Percentiles rank a stretch among this genome's conserved stretches.
Evolutionary conservation across 805 yeast genomes (phyloP).

Genomic region (Cyberlindnera bimundalis): DNA sequence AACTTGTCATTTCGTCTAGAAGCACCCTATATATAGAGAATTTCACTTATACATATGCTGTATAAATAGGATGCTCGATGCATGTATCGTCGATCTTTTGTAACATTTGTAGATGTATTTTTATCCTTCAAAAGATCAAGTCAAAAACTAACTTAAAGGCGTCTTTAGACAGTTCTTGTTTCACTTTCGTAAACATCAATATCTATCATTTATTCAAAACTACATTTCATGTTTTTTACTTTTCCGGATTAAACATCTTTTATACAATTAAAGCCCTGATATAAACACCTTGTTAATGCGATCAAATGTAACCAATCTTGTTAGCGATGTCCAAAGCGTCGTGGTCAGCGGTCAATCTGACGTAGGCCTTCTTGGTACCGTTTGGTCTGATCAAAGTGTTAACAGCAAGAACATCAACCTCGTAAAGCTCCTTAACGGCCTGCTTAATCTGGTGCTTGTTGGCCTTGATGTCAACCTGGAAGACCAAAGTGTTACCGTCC

Average conservation of each 20-base stretch:
- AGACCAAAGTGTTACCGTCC: conserved; percentile 98
- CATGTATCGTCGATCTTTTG: too few relatives aligned
- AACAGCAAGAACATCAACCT: conserved; percentile 89
- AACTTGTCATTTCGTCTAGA: too few relatives aligned
- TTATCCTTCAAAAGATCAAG: too few relatives aligned
- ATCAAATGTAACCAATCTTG: conserved; percentile 98
- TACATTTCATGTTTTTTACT: conserved; percentile 1
- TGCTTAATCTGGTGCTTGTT: conserved; percentile 98
- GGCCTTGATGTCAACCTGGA: conserved; percentile 95
- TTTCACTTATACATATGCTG: too few relatives aligned
- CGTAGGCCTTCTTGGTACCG: conserved; percentile 99
- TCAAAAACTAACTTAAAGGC: too few relatives aligned
- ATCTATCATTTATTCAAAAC: too few relatives aligned
- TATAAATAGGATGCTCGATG: too few relatives aligned
- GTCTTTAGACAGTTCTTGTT: too few relatives aligned
- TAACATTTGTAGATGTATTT: too few relatives aligned
- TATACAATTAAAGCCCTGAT: conserved; percentile 16
- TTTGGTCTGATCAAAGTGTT: conserved; percentile 98
- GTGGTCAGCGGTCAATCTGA: conserved; percentile 97
- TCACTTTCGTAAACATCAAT: too few relatives aligned
- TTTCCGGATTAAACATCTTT: conserved; percentile 22
- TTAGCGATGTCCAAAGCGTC: conserved; percentile 99
- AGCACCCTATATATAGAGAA: too few relatives aligned
- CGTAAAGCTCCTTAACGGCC: conserved; percentile 97
- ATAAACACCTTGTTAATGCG: conserved; percentile 18